A percentile compares a stretch with the other conserved stretches of the same genome.
These are phyloP conservation scores for Posidonia australis DNA, from an alignment of 106 monocot genomes.

Conservation along the genomic window DNA sequence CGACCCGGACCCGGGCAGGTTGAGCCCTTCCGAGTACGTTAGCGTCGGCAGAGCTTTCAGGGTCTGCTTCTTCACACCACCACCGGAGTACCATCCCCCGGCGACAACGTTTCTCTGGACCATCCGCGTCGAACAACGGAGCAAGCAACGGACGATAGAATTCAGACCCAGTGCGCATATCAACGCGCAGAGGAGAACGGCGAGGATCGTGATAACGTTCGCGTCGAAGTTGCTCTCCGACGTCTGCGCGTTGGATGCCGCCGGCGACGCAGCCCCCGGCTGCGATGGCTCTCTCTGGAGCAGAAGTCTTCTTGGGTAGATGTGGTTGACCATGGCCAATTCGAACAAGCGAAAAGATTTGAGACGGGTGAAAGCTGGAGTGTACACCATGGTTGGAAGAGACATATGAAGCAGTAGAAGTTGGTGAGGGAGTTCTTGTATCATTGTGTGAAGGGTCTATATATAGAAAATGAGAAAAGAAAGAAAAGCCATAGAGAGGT, in stretches of 20 bases:
- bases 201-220: conserved; percentile 53
- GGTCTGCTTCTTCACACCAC: conserved; percentile 33
- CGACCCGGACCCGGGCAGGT: conserved; percentile 23
- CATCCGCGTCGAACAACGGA: conserved; percentile 26
- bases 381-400: too few relatives aligned
- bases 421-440: too few relatives aligned
- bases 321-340: not conserved
- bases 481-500: too few relatives aligned
- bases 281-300: not conserved
- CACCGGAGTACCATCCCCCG: not conserved
- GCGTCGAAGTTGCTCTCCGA: conserved; percentile 22
- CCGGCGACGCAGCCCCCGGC: not conserved
- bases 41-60: conserved; percentile 29
- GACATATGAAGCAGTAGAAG: too few relatives aligned
- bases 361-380: not conserved
- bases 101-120: too few relatives aligned
- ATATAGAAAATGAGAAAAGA: too few relatives aligned
- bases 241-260: not conserved
- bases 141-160: conserved; percentile 44
- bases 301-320: not conserved
- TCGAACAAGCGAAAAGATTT: not conserved
- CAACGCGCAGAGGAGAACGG: conserved; percentile 40
- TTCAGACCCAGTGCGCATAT: conserved; percentile 46
- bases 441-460: too few relatives aligned
- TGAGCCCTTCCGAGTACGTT: conserved; percentile 26